Base-by-base conservation (phyloP, 176 grass and related monocot genomes). In the Avena insularis region DNA sequence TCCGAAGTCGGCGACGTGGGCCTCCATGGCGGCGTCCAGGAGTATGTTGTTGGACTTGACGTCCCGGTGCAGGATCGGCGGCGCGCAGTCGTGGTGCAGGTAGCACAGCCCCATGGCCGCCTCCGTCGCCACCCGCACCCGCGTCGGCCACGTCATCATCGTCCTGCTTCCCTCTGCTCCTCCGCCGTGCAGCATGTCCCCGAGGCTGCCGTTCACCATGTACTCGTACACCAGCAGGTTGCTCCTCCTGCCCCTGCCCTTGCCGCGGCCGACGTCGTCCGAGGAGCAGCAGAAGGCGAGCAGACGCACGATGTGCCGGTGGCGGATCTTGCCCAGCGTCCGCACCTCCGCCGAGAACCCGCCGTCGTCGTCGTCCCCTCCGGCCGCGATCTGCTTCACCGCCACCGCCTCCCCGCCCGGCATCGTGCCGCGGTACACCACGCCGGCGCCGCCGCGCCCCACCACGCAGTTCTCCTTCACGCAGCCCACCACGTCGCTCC, bases 11-110 rank as follows among this genome's bases (percentile, higher is more conserved):
- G 94, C 94, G 2, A 96, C 91, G 87, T 96, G 94, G 0, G 94
- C 94, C 77, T 96, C 90, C 63, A 94, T 79, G 17, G 83, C 70
- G 0, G 48, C 81, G 71, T 96, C 94, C 0, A 96, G 90, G 19
- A 96, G 74, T 53, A 96, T 96, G 83, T 96, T 96, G 76, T 96
- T 96, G 12, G 91, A 96, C 87, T 96, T 96, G 17, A 96, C 91
- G 67, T 96, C 94, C 54, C 94, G 90, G 82, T 96, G 94, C 31
- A 96, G 89, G 86, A 96, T 96, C 8, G 89, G 8, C 79, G 94
- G 94, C n/a, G 85, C 88, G 77, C 94, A 96, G 59, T 96, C 94
- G 84, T 96, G 94, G 83, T 96, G 94, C 25, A 96, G 80, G 83
- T 96, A 96, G 88, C 92, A 92, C 4, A 96, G 57, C 29, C 94